Base-by-base conservation (phyloP, 2,329 filamentous ascomycete species). In the Phoma sp. region DNA sequence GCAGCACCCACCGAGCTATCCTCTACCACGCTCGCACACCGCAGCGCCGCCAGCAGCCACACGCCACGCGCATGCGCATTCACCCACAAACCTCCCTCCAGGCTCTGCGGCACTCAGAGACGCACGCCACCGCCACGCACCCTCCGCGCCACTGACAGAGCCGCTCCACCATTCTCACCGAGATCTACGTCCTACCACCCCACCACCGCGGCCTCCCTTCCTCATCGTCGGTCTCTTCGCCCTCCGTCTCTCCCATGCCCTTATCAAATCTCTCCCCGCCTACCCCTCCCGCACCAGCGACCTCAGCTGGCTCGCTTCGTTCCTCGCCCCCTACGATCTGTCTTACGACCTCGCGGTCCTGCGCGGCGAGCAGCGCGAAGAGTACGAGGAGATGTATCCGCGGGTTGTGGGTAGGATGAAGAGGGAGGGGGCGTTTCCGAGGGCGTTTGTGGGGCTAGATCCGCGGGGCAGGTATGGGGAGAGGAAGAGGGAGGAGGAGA, bases 221-320 rank as follows among this genome's bases (percentile, higher is more conserved):
- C 47, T 68, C 18, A 61, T 70, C 36, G 29, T 70, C n/a, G 61
- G 60, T 8, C 60, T 70, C 3, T 70, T 70, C 41, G 59, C 65
- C 0, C 57, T 69, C 2, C 66, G 65, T 6, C 53, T 68, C 7
- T 39, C 65, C 2, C 55, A 52, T 4, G 49, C 43, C 6, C 44
- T 69, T 4, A 57, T 69, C 29, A 29, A 58, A 9, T 27, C 50
- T 2, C 60, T 70, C 3, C 57, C 60, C 1, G 23, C 42, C 6
- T 69, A 68, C 18, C 22, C 52, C 4, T 52, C 43, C 3, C 61
- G 55, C 1, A 39, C 51, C 23, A 23, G 43, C 2, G 66, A 69
- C n/a, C 29, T 66, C 0, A 24, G 14, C 29, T 70, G 66, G 67
- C 43, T 70, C 9, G 23, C 38, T 24, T 33, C 52, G 8, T 66